These are phyloP conservation scores for Plicaturopsis crispa DNA, from an alignment of 768 basidiomycete species.

Conservation along the genomic window DNA sequence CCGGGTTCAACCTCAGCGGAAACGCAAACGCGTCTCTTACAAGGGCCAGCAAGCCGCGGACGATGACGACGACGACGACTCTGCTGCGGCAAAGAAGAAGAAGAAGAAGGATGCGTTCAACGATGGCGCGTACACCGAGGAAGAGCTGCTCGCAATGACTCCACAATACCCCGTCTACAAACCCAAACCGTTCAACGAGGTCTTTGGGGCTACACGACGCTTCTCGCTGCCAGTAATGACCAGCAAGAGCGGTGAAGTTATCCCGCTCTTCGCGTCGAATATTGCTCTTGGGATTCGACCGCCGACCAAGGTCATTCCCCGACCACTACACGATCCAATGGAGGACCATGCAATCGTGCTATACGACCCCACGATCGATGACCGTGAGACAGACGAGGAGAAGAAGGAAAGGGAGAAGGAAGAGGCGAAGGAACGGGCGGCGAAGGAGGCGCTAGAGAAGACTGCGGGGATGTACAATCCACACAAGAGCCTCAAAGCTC, in stretches of 20 bases:
- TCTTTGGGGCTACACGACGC: constrained; percentile 33
- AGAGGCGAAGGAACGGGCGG: constrained; percentile 56
- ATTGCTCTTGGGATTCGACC: constrained; percentile 82
- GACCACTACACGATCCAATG: constrained; percentile 97
- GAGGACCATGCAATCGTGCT: constrained; percentile 95
- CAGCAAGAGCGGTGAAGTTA: constrained; percentile 57
- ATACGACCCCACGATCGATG: constrained; percentile 94
- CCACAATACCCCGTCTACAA: constrained; percentile 74
- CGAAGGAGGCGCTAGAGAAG: constrained; percentile 61
- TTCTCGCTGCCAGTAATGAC: constrained; percentile 84
- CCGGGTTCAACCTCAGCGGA: constrained; percentile 61
- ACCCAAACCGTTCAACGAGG: constrained; percentile 66
- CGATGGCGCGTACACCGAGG: constrained; percentile 57
- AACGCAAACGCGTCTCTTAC: constrained; percentile 86
- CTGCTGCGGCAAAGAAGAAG: constrained; percentile 39
- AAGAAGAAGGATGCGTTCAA: constrained; percentile 58
- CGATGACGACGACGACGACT: constrained; percentile 49
- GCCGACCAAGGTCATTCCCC: constrained; percentile 70
- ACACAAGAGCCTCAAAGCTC: constrained; percentile 81
- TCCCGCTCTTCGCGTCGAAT: constrained; percentile 52
- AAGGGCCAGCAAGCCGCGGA: constrained; percentile 58
- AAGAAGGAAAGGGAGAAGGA: constrained; percentile 65
- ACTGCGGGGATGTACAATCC: constrained; percentile 75
- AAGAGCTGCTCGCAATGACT: constrained; percentile 52
- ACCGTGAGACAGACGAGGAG: constrained; percentile 86